A percentile compares a stretch with the other conserved stretches of the same genome.
Conservation (phyloP, 768 basidiomycete genomes). For the Leucosporidium scottii region DNA sequence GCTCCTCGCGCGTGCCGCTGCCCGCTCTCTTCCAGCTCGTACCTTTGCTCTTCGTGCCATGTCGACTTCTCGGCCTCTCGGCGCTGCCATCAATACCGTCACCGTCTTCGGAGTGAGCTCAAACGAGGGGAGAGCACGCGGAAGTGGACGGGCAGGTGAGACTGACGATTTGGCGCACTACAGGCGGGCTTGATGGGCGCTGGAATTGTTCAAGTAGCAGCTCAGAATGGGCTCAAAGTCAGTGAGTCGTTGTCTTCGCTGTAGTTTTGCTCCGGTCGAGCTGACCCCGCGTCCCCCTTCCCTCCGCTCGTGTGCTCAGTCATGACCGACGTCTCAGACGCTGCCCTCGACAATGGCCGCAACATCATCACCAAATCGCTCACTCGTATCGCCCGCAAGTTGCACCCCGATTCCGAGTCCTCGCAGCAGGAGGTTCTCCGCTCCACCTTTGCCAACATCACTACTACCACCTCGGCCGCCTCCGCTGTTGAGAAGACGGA, state of each 20-base stretch:
- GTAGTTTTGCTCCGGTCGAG: not conserved
- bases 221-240: conserved; percentile 45
- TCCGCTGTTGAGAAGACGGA: conserved; percentile 43
- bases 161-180: not conserved
- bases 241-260: not conserved
- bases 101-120: conserved; percentile 43
- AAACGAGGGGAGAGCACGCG: not conserved
- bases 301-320: not conserved
- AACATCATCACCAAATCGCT: conserved; percentile 46
- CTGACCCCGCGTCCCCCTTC: not conserved
- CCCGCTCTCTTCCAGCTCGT: not conserved
- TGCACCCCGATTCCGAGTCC: conserved; percentile 37
- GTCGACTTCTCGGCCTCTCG: not conserved
- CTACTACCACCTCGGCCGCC: conserved; percentile 42
- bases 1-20: too few species aligned
- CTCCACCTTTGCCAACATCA: conserved; percentile 40
- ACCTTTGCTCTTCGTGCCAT: not conserved
- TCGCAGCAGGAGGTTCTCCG: conserved; percentile 36
- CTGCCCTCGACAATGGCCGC: conserved; percentile 32
- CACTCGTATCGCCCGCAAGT: conserved; percentile 43
- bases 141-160: not conserved
- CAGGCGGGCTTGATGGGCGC: conserved; percentile 38
- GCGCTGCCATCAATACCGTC: conserved; percentile 21
- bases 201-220: conserved; percentile 45
- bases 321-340: conserved; percentile 27